phyloP scores from a whole-genome alignment of 2,329 filamentous ascomycete genomes.

The Fusarium verrucosum region DNA sequence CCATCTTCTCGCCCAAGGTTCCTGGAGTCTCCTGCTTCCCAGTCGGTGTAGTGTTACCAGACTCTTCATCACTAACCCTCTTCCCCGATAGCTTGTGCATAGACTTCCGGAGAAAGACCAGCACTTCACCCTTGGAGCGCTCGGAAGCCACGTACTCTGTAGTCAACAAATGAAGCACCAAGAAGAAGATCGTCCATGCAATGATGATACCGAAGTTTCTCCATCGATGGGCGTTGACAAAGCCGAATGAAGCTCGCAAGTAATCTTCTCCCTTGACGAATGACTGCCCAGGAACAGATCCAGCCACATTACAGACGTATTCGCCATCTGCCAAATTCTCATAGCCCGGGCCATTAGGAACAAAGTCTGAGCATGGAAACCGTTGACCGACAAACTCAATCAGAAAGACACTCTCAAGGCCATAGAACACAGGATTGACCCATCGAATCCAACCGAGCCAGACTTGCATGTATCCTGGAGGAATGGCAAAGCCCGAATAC shows the following conservation, averaged over 20 bases:
- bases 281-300: not conserved
- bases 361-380: constrained; percentile 57
- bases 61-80: not conserved
- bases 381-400: constrained; percentile 66
- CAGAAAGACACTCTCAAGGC: constrained; percentile 69
- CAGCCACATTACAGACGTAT: not conserved
- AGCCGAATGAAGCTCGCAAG: constrained; percentile 11
- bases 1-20: not conserved
- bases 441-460: constrained; percentile 68
- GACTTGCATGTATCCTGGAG: constrained; percentile 57
- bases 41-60: not conserved
- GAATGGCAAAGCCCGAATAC: constrained; percentile 60
- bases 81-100: not conserved
- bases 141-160: constrained; percentile 29
- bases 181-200: constrained; percentile 21
- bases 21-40: not conserved
- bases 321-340: constrained; percentile 8
- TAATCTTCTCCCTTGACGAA: constrained; percentile 3
- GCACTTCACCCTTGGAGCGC: constrained; percentile 31
- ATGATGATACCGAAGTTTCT: constrained; percentile 33
- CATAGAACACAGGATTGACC: constrained; percentile 71
- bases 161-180: constrained; percentile 18
- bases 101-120: constrained; percentile 26
- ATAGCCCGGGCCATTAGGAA: constrained; percentile 35
- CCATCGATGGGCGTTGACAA: constrained; percentile 22